These are phyloP conservation scores for Globisporangium uncinulatum DNA, from an alignment of 352 stramenopile genomes.

Conservation along the genomic window DNA sequence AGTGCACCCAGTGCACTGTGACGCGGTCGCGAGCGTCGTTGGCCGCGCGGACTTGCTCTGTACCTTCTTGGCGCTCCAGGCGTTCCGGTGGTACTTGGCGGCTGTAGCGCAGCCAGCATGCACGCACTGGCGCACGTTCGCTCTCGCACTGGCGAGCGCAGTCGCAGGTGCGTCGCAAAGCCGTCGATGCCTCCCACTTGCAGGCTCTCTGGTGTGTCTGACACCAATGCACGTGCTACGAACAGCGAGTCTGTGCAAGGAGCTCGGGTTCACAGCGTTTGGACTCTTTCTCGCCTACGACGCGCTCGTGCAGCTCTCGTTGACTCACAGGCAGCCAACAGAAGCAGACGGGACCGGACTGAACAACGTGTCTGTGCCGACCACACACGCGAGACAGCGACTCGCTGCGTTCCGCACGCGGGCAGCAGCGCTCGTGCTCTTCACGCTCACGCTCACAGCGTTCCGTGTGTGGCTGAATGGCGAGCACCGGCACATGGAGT, in stretches of 20 bases:
- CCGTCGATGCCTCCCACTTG: background rate
- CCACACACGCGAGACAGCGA: background rate
- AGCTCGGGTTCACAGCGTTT: constrained; percentile 83
- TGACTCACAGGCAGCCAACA: background rate
- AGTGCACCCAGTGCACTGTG: constrained; percentile 88
- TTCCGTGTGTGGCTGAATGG: constrained; percentile 66
- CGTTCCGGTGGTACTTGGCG: constrained; percentile 50
- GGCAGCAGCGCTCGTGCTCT: constrained; percentile 6
- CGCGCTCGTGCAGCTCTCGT: constrained; percentile 17
- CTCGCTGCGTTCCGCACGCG: constrained; percentile 5
- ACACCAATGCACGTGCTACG: background rate
- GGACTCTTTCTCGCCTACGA: constrained; percentile 72
- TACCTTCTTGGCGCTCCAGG: constrained; percentile 53
- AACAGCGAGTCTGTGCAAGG: constrained; percentile 75
- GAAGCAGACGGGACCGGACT: too few relatives aligned
- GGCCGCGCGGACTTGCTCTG: constrained; percentile 87
- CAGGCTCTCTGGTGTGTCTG: background rate
- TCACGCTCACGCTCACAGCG: constrained; percentile 20
- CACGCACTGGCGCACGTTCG: constrained; percentile 19
- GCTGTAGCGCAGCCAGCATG: constrained; percentile 7
- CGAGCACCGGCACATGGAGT: constrained; percentile 56
- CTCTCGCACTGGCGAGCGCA: constrained; percentile 3
- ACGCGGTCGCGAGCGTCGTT: constrained; percentile 88
- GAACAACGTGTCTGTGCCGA: background rate
- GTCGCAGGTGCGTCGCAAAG: constrained; percentile 14